Evolutionary conservation across 129 eudicot species (phyloP).

Genomic region (Helichrysum umbraculigerum): DNA sequence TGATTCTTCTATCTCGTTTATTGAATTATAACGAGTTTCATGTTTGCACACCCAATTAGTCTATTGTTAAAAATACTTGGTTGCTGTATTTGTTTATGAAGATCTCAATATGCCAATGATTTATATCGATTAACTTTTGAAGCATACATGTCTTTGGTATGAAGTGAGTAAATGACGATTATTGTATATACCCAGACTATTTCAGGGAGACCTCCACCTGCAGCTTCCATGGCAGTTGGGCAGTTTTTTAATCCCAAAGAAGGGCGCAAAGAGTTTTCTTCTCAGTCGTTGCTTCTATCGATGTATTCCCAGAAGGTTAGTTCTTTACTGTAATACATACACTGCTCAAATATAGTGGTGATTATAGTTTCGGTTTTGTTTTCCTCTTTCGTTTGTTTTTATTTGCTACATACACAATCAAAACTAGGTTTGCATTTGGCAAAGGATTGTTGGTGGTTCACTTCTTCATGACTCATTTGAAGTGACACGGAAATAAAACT

Average conservation of each 20-base stretch:
- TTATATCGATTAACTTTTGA: background rate
- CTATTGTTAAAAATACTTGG: background rate
- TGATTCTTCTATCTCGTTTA: background rate
- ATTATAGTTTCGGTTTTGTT: slow-evolving; percentile 2
- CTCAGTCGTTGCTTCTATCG: slow-evolving; percentile 60
- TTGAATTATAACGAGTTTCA: background rate
- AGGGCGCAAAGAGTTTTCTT: slow-evolving; percentile 53
- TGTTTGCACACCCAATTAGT: too few species aligned
- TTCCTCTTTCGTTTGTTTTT: background rate
- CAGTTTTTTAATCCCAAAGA: slow-evolving; percentile 85
- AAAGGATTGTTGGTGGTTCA: slow-evolving; percentile 15
- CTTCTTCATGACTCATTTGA: background rate
- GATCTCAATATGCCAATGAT: background rate
- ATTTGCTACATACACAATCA: background rate
- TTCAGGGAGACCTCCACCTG: slow-evolving; percentile 99
- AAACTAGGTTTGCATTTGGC: background rate
- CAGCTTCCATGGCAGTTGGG: slow-evolving; percentile 99
- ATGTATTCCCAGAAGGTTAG: slow-evolving; percentile 56
- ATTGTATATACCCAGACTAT: slow-evolving; percentile 60
- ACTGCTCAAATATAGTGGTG: slow-evolving; percentile 2
- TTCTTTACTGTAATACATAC: slow-evolving; percentile 21
- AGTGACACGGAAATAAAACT: slow-evolving; percentile 29
- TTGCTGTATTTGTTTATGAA: background rate
- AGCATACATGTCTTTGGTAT: background rate
- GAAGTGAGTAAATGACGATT: slow-evolving; percentile 33